Percentiles rank a stretch among this genome's conserved stretches.
phyloP scores from a whole-genome alignment of 2,329 filamentous ascomycete genomes.

The Fusarium sp. region DNA sequence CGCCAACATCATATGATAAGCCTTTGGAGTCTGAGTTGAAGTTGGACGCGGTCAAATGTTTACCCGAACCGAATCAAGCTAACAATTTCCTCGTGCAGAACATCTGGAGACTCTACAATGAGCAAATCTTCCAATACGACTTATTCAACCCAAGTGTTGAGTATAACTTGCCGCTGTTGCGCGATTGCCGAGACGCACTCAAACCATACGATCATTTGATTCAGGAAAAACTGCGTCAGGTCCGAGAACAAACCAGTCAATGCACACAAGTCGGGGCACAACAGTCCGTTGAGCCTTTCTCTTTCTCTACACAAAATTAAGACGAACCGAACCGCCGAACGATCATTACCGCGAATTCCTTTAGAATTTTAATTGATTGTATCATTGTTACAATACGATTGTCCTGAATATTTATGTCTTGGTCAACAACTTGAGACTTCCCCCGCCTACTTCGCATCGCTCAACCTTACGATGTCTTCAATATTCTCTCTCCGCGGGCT shows the following conservation, averaged over 20 bases:
- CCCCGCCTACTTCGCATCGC: neutral
- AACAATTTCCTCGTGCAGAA: slow-evolving; percentile 34
- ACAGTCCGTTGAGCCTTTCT: neutral
- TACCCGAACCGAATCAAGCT: slow-evolving; percentile 13
- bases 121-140: neutral
- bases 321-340: neutral
- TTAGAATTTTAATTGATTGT: neutral
- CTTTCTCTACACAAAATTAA: neutral
- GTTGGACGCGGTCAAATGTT: slow-evolving; percentile 13
- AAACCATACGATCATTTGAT: neutral
- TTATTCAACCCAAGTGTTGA: neutral
- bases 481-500: slow-evolving; percentile 44
- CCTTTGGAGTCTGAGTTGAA: neutral
- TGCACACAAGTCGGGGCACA: neutral
- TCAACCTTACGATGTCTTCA: slow-evolving; percentile 40
- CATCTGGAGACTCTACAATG: slow-evolving; percentile 16
- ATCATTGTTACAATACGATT: neutral
- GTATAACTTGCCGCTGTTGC: neutral
- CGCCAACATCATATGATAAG: neutral
- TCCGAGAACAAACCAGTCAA: neutral
- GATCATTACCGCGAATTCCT: neutral
- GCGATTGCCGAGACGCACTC: neutral
- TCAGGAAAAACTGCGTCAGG: neutral
- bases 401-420: neutral
- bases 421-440: neutral